Evolutionary conservation across 805 yeast species (phyloP).

Genomic region (Candida vartiovaarae): DNA sequence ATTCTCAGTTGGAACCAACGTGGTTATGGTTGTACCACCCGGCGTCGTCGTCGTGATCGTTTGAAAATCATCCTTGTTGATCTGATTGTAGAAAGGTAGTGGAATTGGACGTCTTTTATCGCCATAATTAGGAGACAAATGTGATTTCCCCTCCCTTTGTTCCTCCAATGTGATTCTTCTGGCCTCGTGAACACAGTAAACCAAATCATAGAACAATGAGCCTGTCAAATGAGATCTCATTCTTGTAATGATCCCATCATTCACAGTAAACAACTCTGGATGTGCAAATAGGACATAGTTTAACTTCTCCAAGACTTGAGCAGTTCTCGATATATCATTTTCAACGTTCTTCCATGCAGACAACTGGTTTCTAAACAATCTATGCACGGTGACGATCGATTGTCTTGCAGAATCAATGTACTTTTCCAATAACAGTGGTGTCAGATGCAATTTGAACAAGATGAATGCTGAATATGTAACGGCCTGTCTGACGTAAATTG

Average conservation of each 20-base stretch:
- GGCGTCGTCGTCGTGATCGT: constrained; percentile 84
- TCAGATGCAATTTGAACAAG: constrained; percentile 72
- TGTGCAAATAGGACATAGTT: constrained; percentile 82
- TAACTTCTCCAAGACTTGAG: constrained; percentile 81
- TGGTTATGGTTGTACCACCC: constrained; percentile 86
- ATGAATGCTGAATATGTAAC: constrained; percentile 73
- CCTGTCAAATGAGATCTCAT: constrained; percentile 93
- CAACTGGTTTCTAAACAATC: constrained; percentile 78
- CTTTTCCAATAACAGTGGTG: constrained; percentile 57
- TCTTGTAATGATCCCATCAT: constrained; percentile 70
- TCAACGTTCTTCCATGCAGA: constrained; percentile 85
- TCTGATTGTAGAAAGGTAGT: constrained; percentile 84
- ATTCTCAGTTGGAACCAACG: constrained; percentile 78
- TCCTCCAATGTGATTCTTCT: constrained; percentile 55
- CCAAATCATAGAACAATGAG: constrained; percentile 82
- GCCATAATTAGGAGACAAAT: constrained; percentile 12
- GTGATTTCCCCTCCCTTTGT: constrained; percentile 25
- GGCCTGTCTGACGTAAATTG: constrained; percentile 82
- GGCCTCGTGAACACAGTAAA: constrained; percentile 94
- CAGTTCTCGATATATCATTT: constrained; percentile 86
- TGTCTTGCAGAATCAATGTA: constrained; percentile 87
- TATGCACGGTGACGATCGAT: constrained; percentile 86
- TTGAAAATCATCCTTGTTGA: constrained; percentile 81
- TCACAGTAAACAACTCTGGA: constrained; percentile 71
- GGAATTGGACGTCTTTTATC: constrained; percentile 37